Conservation (phyloP, 345 rosid species). For the Zanthoxylum bungeanum region DNA sequence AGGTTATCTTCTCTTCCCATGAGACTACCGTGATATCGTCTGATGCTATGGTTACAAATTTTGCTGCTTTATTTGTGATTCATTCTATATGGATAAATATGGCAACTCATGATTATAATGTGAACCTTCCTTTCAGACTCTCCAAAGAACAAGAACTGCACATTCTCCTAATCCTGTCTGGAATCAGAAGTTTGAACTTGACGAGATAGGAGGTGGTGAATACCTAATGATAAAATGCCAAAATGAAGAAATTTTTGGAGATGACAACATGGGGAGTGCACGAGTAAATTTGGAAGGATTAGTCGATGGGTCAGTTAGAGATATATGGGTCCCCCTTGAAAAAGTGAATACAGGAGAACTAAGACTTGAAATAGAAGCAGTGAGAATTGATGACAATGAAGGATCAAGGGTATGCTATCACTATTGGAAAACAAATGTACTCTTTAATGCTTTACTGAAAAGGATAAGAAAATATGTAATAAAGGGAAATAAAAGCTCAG, state of each 20-base stretch:
- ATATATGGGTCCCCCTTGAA: slow-evolving; percentile 91
- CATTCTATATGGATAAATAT: neutral
- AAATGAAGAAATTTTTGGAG: slow-evolving; percentile 71
- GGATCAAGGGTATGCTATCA: slow-evolving; percentile 51
- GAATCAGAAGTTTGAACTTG: slow-evolving; percentile 82
- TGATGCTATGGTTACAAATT: slow-evolving; percentile 6
- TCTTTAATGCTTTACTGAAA: neutral
- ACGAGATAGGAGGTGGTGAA: slow-evolving; percentile 80
- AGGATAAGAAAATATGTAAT: neutral
- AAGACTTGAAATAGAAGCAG: slow-evolving; percentile 77
- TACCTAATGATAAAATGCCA: slow-evolving; percentile 79
- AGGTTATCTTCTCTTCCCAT: slow-evolving; percentile 9
- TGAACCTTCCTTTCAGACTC: slow-evolving; percentile 35
- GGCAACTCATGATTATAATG: neutral
- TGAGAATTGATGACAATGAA: slow-evolving; percentile 48
- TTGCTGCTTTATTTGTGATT: neutral
- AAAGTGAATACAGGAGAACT: slow-evolving; percentile 87
- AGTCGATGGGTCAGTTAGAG: slow-evolving; percentile 58
- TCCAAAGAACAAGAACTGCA: slow-evolving; percentile 63
- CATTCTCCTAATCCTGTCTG: slow-evolving; percentile 49
- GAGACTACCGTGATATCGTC: neutral
- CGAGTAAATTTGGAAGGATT: slow-evolving; percentile 85
- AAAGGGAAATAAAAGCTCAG: neutral
- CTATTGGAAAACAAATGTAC: neutral
- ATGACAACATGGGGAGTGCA: slow-evolving; percentile 78